Base-by-base conservation (phyloP, 192 early-diverging fungal species). In the Obelidium mucronatum region DNA sequence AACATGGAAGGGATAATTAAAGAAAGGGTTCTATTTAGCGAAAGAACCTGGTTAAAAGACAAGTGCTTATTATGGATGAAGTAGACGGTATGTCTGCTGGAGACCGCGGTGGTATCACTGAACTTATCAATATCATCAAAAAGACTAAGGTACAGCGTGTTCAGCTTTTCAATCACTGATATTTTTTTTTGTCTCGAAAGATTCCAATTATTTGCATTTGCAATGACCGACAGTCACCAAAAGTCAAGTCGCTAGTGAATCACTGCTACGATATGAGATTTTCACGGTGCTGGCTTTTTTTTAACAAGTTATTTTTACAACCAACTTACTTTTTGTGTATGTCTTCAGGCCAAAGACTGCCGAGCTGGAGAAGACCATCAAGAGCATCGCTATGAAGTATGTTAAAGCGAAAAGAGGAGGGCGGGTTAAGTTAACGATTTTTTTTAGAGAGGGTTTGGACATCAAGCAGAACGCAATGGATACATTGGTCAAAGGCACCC, bases 161-260 rank as follows among this genome's bases (percentile, higher is more conserved):
- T 60, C 36, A 8, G 17, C 1, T 15, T 2, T 15, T 53, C 33
- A 64, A 64, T 17, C 39, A 2, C 28, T n/a, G n/a, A n/a, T n/a
- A 55, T 60, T 64, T 42, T 58, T 48, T 66, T 61, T 62, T 62
- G 19, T 52, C 30, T 48, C 13, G 67, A 61, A 70, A 91, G 90
- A 90, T 97, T 65, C 98, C 98, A 24, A 95, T 99, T 34, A 97
- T 99, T 62, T 98, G 98, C 83, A 98, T 99, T 60, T 98, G 97
- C 81, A 99, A 99, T 79, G 98, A 99, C 81, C 82, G 92, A 1
- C 88, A 89, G 68, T 92, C 92, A 26, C 85, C 91, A 31, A 99
- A 97, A 80, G 84, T 99, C 30, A 86, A 91, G 48, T 88, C 94
- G 3, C 83, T 99, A 62, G 91, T 90, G 30, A 91, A 91, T 80